Percentiles rank a stretch among this genome's conserved stretches.
phyloP scores from a whole-genome alignment of 1,284 basidiomycete species.

The Anthracocystis panici-leucophaei region DNA sequence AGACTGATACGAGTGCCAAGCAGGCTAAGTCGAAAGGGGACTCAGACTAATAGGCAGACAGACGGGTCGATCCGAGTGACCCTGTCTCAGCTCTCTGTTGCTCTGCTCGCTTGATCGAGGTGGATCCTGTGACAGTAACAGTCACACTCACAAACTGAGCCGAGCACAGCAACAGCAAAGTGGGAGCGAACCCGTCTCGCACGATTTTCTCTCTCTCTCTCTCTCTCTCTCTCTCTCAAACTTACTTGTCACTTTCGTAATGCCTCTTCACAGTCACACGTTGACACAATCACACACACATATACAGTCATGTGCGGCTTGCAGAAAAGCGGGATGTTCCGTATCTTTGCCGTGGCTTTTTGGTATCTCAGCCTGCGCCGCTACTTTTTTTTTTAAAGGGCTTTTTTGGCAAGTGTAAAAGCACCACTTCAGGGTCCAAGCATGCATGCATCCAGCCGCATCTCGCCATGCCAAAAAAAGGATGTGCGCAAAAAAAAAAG shows the following conservation, averaged over 20 bases:
- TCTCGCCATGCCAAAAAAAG: not conserved
- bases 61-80: not conserved
- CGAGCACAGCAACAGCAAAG: no score
- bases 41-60: not conserved
- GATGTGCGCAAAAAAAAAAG: not conserved
- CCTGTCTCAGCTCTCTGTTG: no score
- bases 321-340: not conserved
- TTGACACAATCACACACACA: not conserved
- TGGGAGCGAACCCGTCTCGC: no score
- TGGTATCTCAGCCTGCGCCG: not conserved
- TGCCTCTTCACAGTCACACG: not conserved
- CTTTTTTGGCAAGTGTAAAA: not conserved
- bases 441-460: conserved; percentile 3
- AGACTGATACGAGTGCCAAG: not conserved
- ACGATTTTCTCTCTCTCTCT: no score
- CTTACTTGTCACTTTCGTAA: not conserved
- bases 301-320: not conserved
- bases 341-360: conserved; percentile 1
- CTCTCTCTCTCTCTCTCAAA: no score
- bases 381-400: not conserved
- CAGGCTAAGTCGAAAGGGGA: not conserved
- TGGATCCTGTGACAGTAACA: no score
- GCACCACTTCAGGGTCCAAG: conserved; percentile 5
- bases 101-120: no score
- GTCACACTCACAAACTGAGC: no score